These are phyloP conservation scores for Claviceps arundinis DNA, from an alignment of 2,329 filamentous ascomycete species.

Conservation along the genomic window DNA sequence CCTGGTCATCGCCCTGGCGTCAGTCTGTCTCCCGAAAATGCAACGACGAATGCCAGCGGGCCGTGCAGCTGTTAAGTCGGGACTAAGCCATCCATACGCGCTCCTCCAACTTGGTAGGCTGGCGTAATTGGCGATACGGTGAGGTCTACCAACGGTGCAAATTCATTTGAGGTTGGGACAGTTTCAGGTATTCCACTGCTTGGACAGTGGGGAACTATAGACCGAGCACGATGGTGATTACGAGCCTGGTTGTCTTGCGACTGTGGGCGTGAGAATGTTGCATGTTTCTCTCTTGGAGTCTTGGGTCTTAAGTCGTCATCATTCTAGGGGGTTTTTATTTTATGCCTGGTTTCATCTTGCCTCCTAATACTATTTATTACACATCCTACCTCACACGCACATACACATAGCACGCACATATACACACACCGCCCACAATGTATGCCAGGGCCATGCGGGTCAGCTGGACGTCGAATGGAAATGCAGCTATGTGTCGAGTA, in stretches of 20 bases:
- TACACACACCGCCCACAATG: too few relatives aligned
- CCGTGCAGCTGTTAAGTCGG: slow-evolving; percentile 40
- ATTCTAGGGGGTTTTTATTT: slow-evolving; percentile 17
- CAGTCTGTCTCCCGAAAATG: slow-evolving; percentile 41
- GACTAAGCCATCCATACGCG: neutral
- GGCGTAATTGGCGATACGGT: slow-evolving; percentile 2
- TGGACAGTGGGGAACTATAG: slow-evolving; percentile 10
- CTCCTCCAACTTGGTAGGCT: slow-evolving; percentile 4
- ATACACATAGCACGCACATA: neutral
- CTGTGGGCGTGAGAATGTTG: slow-evolving; percentile 16
- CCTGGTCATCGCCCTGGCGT: slow-evolving; percentile 47
- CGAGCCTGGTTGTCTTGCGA: slow-evolving; percentile 11
- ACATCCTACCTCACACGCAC: neutral
- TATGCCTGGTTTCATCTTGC: slow-evolving; percentile 13
- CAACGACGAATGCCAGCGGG: slow-evolving; percentile 42
- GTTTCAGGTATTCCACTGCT: slow-evolving; percentile 7
- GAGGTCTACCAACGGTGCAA: too few relatives aligned
- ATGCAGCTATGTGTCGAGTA: neutral
- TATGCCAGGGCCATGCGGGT: neutral
- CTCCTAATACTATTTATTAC: slow-evolving; percentile 10
- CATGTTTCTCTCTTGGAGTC: slow-evolving; percentile 26
- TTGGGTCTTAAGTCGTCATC: slow-evolving; percentile 22
- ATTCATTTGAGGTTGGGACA: slow-evolving; percentile 8
- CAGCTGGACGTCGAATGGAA: neutral
- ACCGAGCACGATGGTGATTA: slow-evolving; percentile 12